Percentiles rank a stretch among this genome's conserved stretches.
Evolutionary conservation across 2,329 filamentous ascomycete genomes (phyloP).

Genomic region (Trichoderma harzianum): DNA sequence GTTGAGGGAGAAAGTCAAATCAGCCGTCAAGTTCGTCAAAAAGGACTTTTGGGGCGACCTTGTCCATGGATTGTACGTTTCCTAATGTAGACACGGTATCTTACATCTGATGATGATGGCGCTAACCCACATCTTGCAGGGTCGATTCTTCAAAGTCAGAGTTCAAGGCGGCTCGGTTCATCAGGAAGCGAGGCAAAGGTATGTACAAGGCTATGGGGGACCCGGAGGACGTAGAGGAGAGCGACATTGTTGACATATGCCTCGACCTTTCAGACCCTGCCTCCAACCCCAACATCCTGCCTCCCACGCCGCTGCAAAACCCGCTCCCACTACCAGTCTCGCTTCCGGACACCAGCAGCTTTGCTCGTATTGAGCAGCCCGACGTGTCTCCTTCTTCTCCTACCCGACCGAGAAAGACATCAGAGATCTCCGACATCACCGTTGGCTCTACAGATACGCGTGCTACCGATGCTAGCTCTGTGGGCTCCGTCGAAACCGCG

Average conservation of each 20-base stretch:
- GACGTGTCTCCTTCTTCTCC: neutral
- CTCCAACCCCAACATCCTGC: constrained; percentile 12
- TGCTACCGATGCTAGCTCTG: constrained; percentile 9
- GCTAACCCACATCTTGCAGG: constrained; percentile 2
- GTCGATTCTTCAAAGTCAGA: neutral
- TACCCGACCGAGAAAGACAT: neutral
- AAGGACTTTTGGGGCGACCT: constrained; percentile 17
- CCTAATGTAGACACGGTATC: neutral
- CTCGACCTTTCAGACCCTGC: constrained; percentile 12
- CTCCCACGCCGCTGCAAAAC: constrained; percentile 5
- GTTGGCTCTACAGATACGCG: constrained; percentile 2
- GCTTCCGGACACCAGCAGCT: neutral
- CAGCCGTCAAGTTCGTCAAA: constrained; percentile 4
- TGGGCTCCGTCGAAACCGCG: constrained; percentile 7
- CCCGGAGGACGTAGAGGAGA: neutral
- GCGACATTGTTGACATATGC: constrained; percentile 11
- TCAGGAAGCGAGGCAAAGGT: constrained; percentile 18
- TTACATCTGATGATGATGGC: neutral
- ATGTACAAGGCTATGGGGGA: constrained; percentile 8
- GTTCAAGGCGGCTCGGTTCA: constrained; percentile 18
- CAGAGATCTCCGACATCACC: neutral
- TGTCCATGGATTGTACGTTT: constrained; percentile 16
- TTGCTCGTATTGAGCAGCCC: neutral
- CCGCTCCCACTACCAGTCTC: neutral
- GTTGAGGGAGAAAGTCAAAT: constrained; percentile 9